Evolutionary conservation across 1,284 basidiomycete species (phyloP).

Genomic region (Irpex sp.): DNA sequence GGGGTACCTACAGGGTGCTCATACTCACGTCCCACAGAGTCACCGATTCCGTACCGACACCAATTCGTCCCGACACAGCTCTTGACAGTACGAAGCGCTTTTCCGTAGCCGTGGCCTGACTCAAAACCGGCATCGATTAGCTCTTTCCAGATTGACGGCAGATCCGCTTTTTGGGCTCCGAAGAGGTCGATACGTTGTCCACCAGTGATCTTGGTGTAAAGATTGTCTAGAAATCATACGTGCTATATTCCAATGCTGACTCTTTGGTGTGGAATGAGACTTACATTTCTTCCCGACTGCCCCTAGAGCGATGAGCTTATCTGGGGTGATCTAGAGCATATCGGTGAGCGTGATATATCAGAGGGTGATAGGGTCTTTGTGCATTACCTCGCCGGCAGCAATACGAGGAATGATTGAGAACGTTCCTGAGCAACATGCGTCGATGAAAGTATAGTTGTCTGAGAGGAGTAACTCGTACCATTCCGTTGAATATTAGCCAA

Average conservation of each 20-base stretch:
- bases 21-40: slow-evolving; percentile 58
- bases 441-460: background rate
- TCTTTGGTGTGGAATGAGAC: background rate
- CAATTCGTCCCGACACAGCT: slow-evolving; percentile 57
- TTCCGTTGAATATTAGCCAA: slow-evolving; percentile 78
- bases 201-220: slow-evolving; percentile 71
- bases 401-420: slow-evolving; percentile 76
- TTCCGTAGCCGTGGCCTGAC: slow-evolving; percentile 73
- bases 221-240: slow-evolving; percentile 30
- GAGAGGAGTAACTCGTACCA: slow-evolving; percentile 29
- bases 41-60: slow-evolving; percentile 77
- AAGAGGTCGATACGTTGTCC: slow-evolving; percentile 73
- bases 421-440: slow-evolving; percentile 33
- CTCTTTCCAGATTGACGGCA: slow-evolving; percentile 76
- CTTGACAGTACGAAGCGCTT: slow-evolving; percentile 54
- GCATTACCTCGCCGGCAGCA: slow-evolving; percentile 52
- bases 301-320: slow-evolving; percentile 67
- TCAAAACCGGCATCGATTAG: slow-evolving; percentile 69
- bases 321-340: slow-evolving; percentile 53
- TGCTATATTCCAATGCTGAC: background rate
- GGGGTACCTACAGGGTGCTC: background rate
- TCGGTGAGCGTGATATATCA: background rate
- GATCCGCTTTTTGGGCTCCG: slow-evolving; percentile 70
- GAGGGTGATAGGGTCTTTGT: background rate
- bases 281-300: slow-evolving; percentile 67